These are phyloP conservation scores for Fagus crenata DNA, from an alignment of 306 rosid species.

Conservation along the genomic window DNA sequence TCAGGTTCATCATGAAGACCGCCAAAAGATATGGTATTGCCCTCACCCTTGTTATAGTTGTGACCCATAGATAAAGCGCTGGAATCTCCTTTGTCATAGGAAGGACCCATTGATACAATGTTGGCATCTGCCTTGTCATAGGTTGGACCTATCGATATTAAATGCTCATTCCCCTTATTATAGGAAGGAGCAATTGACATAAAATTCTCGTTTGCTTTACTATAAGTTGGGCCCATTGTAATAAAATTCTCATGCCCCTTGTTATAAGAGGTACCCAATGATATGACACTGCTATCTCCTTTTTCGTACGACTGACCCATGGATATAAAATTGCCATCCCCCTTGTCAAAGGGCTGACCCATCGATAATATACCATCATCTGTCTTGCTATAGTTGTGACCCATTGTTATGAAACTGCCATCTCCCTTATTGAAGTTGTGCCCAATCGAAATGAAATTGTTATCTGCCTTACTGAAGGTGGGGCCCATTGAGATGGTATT, in stretches of 20 bases:
- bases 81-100: conserved; percentile 54
- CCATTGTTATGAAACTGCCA: conserved; percentile 60
- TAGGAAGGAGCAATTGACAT: conserved; percentile 56
- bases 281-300: conserved; percentile 53
- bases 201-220: conserved; percentile 63
- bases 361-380: conserved; percentile 53
- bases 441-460: conserved; percentile 60
- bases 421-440: conserved; percentile 65
- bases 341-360: conserved; percentile 67
- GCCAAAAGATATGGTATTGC: conserved; percentile 69
- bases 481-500: conserved; percentile 48
- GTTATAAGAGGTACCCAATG: conserved; percentile 62
- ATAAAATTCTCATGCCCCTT: conserved; percentile 64
- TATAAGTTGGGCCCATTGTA: conserved; percentile 54
- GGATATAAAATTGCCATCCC: conserved; percentile 68
- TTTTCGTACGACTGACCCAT: conserved; percentile 76
- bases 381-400: conserved; percentile 71
- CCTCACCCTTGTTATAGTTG: conserved; percentile 56
- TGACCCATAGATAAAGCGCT: conserved; percentile 50
- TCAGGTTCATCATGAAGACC: conserved; percentile 59
- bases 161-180: conserved; percentile 50
- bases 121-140: conserved; percentile 59
- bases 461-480: conserved; percentile 51
- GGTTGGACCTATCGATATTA: conserved; percentile 54
- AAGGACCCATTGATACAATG: conserved; percentile 46